Conservation (phyloP, 2,329 filamentous ascomycete species). For the Orbilia quercus region DNA sequence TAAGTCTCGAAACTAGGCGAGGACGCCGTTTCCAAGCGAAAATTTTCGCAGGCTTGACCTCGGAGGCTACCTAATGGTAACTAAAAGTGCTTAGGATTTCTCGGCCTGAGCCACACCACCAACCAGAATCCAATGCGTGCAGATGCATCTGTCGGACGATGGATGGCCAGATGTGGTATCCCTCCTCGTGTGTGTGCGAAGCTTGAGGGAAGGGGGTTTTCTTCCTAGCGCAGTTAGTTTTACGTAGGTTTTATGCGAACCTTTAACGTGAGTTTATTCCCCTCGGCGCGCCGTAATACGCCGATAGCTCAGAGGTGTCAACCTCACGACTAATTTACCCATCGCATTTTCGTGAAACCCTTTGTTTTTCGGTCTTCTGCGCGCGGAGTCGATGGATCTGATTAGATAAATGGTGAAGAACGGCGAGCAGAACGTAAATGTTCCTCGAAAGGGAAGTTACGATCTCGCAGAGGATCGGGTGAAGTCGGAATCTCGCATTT, state of each 20-base stretch:
- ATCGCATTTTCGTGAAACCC: conserved; percentile 1
- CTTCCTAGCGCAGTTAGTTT: conserved; percentile 40
- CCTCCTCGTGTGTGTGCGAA: conserved; percentile 31
- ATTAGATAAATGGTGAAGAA: conserved; percentile 44
- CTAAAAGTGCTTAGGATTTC: neutral
- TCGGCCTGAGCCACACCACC: conserved; percentile 25
- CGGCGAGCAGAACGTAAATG: conserved; percentile 19
- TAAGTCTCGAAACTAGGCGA: conserved; percentile 31
- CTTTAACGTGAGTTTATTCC: too few relatives aligned
- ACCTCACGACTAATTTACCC: too few relatives aligned
- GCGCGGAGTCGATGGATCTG: conserved; percentile 40
- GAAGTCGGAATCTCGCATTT: conserved; percentile 36
- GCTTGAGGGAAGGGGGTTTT: conserved; percentile 16
- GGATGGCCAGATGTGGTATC: conserved; percentile 26
- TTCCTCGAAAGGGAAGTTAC: conserved; percentile 4
- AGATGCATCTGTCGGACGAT: too few relatives aligned
- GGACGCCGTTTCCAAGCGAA: conserved; percentile 43
- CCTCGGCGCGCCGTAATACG: conserved; percentile 38
- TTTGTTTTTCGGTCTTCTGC: conserved; percentile 36
- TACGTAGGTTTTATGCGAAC: conserved; percentile 52
- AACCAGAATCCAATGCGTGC: too few relatives aligned
- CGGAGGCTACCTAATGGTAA: conserved; percentile 3
- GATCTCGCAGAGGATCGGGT: conserved; percentile 43
- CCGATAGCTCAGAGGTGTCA: conserved; percentile 34
- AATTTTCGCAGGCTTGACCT: conserved; percentile 33